Conservation (phyloP, 306 rosid genomes). For the Sicyos edulis region DNA sequence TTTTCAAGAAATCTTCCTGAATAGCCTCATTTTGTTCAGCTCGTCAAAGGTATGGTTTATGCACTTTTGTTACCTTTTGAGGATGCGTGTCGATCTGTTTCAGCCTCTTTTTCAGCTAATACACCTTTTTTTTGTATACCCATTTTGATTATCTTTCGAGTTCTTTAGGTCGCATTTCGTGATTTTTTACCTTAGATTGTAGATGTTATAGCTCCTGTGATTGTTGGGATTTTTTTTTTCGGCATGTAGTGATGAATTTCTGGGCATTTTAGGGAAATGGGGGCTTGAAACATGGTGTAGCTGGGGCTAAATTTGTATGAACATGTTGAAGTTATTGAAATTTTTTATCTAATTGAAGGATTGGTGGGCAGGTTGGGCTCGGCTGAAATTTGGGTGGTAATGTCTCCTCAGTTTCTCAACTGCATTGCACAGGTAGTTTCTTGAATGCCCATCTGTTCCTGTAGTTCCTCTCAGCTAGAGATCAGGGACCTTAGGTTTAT, state of each 20-base stretch:
- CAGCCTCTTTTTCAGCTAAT: not conserved
- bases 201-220: not conserved
- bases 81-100: constrained; percentile 15
- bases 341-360: not conserved
- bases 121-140: not conserved
- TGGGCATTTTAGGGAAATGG: not conserved
- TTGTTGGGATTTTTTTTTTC: not conserved
- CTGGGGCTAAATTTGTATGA: constrained; percentile 6
- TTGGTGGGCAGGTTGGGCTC: constrained; percentile 7
- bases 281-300: not conserved
- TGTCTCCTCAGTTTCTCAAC: constrained; percentile 2
- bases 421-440: not conserved
- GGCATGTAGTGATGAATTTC: not conserved
- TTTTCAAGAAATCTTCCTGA: not conserved
- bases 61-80: not conserved
- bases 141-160: not conserved
- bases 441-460: not conserved
- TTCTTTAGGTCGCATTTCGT: not conserved
- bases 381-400: constrained; percentile 12
- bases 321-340: not conserved
- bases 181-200: not conserved
- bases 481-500: not conserved
- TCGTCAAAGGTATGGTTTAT: constrained; percentile 1
- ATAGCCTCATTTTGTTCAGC: not conserved
- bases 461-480: not conserved